These are phyloP conservation scores for Crucibulum laeve DNA, from an alignment of 768 basidiomycete species.

Conservation along the genomic window DNA sequence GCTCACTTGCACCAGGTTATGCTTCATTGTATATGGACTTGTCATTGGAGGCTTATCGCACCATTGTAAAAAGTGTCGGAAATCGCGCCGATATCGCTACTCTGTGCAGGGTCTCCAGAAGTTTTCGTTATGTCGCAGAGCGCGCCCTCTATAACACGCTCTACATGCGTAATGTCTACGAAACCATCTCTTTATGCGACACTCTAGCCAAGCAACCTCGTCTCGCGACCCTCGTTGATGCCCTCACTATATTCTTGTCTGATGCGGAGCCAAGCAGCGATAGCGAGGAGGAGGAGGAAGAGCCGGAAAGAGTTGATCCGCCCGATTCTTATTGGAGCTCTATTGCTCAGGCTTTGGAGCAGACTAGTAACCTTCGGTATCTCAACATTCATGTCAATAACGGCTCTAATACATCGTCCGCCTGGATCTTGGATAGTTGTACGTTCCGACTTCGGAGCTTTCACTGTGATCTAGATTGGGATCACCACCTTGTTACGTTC, in stretches of 20 bases:
- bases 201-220: constrained; percentile 42
- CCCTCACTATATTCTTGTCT: constrained; percentile 44
- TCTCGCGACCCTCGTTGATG: constrained; percentile 47
- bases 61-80: constrained; percentile 48
- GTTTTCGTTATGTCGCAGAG: constrained; percentile 52
- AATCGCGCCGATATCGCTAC: constrained; percentile 50
- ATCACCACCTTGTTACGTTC: constrained; percentile 47
- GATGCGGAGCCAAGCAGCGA: constrained; percentile 24
- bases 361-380: constrained; percentile 42
- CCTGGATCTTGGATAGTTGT: constrained; percentile 38
- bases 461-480: constrained; percentile 68
- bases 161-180: constrained; percentile 33
- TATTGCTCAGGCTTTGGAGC: constrained; percentile 44
- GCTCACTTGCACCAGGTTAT: constrained; percentile 29
- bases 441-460: constrained; percentile 55
- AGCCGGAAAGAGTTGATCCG: constrained; percentile 18
- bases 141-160: constrained; percentile 58
- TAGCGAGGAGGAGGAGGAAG: constrained; percentile 20
- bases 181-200: constrained; percentile 39
- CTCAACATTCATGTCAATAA: constrained; percentile 46
- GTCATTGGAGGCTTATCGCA: constrained; percentile 54
- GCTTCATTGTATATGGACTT: constrained; percentile 48
- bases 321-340: constrained; percentile 44
- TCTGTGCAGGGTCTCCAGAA: constrained; percentile 55
- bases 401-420: constrained; percentile 24